A percentile compares a stretch with the other conserved stretches of the same genome.
Conservation (phyloP, 1,284 basidiomycete genomes). For the Cryptococcus sp. region DNA sequence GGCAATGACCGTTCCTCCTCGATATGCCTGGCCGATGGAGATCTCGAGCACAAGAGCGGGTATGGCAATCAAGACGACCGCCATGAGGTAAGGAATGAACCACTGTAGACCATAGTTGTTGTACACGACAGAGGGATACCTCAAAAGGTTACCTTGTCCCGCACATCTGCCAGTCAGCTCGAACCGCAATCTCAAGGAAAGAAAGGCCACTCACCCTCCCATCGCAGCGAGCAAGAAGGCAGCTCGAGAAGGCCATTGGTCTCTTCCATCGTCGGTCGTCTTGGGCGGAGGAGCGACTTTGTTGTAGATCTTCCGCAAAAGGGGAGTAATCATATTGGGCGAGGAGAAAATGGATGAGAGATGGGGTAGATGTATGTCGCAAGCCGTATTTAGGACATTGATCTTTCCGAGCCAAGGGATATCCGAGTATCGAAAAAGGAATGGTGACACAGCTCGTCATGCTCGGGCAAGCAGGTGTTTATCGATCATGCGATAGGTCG, state of each 20-base stretch:
- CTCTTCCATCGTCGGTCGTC: conserved; percentile 15
- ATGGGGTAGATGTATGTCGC: too few species aligned
- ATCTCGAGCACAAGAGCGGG: conserved; percentile 21
- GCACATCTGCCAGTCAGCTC: conserved; percentile 5
- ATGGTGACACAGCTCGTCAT: too few species aligned
- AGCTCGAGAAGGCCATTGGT: conserved; percentile 22
- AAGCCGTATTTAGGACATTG: too few species aligned
- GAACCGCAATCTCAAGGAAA: too few species aligned
- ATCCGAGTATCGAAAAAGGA: too few species aligned
- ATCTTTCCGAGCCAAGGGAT: too few species aligned
- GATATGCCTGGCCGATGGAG: conserved; percentile 20
- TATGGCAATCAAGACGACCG: conserved; percentile 19
- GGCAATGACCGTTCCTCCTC: conserved; percentile 22
- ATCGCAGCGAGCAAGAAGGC: conserved; percentile 24
- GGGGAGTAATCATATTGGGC: too few species aligned
- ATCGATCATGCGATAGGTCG: too few species aligned
- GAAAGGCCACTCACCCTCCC: conserved; percentile 12
- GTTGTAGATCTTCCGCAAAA: conserved; percentile 3
- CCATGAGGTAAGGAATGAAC: conserved; percentile 25
- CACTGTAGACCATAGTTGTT: conserved; percentile 27
- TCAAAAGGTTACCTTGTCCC: conserved; percentile 20
- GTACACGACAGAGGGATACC: conserved; percentile 23
- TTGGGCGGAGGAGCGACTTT: conserved; percentile 13
- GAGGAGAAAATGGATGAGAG: too few species aligned
- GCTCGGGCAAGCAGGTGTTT: too few species aligned